Conservation (phyloP, 768 basidiomycete species). For the Naganishia kalamii region DNA sequence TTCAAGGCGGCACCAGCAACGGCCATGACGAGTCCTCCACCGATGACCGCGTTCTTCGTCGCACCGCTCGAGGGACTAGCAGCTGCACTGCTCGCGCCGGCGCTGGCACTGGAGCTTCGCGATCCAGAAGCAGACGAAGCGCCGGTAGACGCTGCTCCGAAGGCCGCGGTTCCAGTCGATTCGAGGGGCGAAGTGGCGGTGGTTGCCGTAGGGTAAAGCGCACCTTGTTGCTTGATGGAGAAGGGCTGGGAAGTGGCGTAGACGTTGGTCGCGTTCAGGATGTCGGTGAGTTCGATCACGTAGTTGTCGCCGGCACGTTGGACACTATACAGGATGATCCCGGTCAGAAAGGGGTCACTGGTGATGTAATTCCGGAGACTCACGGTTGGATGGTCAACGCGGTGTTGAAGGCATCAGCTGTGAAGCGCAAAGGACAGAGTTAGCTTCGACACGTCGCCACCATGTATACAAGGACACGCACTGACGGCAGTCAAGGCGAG, state of each 20-base stretch:
- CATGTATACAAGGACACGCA: slow-evolving; percentile 25
- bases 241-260: slow-evolving; percentile 43
- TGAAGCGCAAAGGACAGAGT: not conserved
- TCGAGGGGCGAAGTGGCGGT: slow-evolving; percentile 4
- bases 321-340: not conserved
- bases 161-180: slow-evolving; percentile 9
- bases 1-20: not conserved
- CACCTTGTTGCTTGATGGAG: slow-evolving; percentile 42
- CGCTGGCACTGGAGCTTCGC: not conserved
- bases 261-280: slow-evolving; percentile 41
- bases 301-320: slow-evolving; percentile 28
- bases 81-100: not conserved
- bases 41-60: slow-evolving; percentile 3
- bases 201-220: slow-evolving; percentile 38
- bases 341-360: not conserved
- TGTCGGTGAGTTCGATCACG: slow-evolving; percentile 39
- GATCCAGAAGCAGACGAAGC: not conserved
- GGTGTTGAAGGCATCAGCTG: slow-evolving; percentile 8
- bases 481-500: slow-evolving; percentile 19
- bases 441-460: too few relatives aligned
- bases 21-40: not conserved
- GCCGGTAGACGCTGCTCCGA: not conserved
- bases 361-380: not conserved
- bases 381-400: slow-evolving; percentile 26
- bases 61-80: slow-evolving; percentile 4